Evolutionary conservation across 2,329 filamentous ascomycete species (phyloP).

Genomic region (Alternaria sp.): DNA sequence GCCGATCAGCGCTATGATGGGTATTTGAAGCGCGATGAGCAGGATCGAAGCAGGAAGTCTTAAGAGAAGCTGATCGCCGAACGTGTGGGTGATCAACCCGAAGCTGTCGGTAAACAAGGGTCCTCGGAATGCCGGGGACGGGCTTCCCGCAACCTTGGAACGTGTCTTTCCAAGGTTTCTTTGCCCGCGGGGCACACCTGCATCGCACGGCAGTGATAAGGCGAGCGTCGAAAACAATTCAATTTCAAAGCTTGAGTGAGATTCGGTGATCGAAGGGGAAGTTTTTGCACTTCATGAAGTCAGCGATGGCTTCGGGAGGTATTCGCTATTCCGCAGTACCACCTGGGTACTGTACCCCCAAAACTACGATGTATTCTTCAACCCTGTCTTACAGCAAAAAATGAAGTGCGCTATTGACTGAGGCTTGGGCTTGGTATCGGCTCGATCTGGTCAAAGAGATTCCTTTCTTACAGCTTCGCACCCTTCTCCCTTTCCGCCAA

Average conservation of each 20-base stretch:
- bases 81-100: not conserved
- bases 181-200: not conserved
- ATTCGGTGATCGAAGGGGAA: not conserved
- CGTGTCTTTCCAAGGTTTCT: not conserved
- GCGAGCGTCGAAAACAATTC: not conserved
- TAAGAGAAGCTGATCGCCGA: not conserved
- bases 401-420: no score
- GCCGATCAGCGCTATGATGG: not conserved
- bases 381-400: not conserved
- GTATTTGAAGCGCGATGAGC: no score
- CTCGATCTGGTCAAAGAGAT: no score
- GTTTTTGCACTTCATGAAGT: not conserved
- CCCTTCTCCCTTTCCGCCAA: slow-evolving; percentile 39
- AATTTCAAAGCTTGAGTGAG: not conserved
- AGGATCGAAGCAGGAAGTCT: not conserved
- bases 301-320: not conserved
- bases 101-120: not conserved
- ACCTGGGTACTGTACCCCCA: not conserved
- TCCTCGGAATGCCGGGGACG: not conserved
- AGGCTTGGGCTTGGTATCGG: no score
- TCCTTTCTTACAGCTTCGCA: not conserved
- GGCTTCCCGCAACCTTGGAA: not conserved
- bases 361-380: not conserved
- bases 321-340: not conserved
- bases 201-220: not conserved